Evolutionary conservation across 495 filamentous ascomycete genomes (phyloP).

Genomic region (Pyrenopolyporus hunteri): DNA sequence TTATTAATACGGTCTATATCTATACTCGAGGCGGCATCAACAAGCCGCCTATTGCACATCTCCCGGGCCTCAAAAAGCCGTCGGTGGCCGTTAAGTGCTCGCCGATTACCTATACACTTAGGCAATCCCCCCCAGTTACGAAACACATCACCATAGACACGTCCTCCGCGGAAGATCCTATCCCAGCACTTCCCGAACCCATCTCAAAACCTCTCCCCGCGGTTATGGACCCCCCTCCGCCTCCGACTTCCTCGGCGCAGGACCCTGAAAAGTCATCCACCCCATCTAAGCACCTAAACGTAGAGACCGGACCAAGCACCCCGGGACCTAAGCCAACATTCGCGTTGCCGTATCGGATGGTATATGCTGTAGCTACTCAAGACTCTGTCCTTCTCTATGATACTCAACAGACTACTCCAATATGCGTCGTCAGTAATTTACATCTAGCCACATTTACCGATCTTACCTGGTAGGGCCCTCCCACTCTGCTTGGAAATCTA

Average conservation of each 20-base stretch:
- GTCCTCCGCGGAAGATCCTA: constrained; percentile 81
- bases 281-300: constrained; percentile 51
- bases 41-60: constrained; percentile 95
- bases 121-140: constrained; percentile 69
- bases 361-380: constrained; percentile 97
- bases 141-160: constrained; percentile 95
- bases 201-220: constrained; percentile 63
- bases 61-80: constrained; percentile 97
- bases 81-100: constrained; percentile 96
- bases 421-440: constrained; percentile 93
- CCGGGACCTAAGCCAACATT: constrained; percentile 74
- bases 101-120: constrained; percentile 82
- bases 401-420: constrained; percentile 91
- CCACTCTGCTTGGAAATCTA: not conserved
- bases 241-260: constrained; percentile 58
- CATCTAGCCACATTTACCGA: constrained; percentile 98
- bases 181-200: constrained; percentile 82
- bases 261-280: constrained; percentile 54
- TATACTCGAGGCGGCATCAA: constrained; percentile 97
- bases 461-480: constrained; percentile 82
- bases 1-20: constrained; percentile 97
- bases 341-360: constrained; percentile 85
- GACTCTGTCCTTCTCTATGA: constrained; percentile 97
- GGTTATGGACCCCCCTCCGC: constrained; percentile 85
- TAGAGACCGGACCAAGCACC: constrained; percentile 57